phyloP scores from a whole-genome alignment of 805 yeast species.

The Zygosaccharomyces siamensis region DNA sequence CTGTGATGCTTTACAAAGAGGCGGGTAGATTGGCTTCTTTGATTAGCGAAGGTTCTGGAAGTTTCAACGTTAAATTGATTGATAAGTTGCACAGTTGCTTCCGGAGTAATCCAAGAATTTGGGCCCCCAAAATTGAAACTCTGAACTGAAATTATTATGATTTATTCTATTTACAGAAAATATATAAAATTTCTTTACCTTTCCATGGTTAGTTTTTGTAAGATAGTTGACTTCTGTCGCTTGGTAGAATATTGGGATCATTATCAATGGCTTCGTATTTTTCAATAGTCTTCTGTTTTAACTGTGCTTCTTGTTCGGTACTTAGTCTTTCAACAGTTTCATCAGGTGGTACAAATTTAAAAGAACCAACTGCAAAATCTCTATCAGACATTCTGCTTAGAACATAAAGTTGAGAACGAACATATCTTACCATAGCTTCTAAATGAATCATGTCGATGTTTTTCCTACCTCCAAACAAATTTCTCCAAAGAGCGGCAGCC shows the following conservation, averaged over 20 bases:
- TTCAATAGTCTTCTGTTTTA: slow-evolving; percentile 46
- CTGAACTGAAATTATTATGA: background rate
- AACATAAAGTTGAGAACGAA: slow-evolving; percentile 84
- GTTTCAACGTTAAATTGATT: slow-evolving; percentile 29
- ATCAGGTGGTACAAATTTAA: slow-evolving; percentile 78
- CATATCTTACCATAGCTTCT: slow-evolving; percentile 85
- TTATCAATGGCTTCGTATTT: slow-evolving; percentile 49
- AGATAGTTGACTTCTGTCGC: slow-evolving; percentile 50
- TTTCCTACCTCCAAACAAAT: slow-evolving; percentile 79
- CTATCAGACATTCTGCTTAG: slow-evolving; percentile 81
- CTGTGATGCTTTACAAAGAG: slow-evolving; percentile 52
- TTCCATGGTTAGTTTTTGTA: slow-evolving; percentile 40
- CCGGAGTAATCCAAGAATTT: slow-evolving; percentile 23
- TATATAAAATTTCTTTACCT: background rate
- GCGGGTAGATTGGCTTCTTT: slow-evolving; percentile 56
- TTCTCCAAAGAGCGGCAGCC: slow-evolving; percentile 84
- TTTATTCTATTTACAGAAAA: slow-evolving; percentile 16
- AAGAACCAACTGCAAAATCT: slow-evolving; percentile 89
- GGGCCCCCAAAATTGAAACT: slow-evolving; percentile 22
- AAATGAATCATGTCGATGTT: slow-evolving; percentile 76
- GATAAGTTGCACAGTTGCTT: slow-evolving; percentile 30
- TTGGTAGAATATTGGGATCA: slow-evolving; percentile 47
- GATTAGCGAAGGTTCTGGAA: slow-evolving; percentile 36
- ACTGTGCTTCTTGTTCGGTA: slow-evolving; percentile 53
- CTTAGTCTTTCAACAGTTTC: slow-evolving; percentile 71